Conservation (phyloP, 2,329 filamentous ascomycete species). For the Fusarium bactridioides region DNA sequence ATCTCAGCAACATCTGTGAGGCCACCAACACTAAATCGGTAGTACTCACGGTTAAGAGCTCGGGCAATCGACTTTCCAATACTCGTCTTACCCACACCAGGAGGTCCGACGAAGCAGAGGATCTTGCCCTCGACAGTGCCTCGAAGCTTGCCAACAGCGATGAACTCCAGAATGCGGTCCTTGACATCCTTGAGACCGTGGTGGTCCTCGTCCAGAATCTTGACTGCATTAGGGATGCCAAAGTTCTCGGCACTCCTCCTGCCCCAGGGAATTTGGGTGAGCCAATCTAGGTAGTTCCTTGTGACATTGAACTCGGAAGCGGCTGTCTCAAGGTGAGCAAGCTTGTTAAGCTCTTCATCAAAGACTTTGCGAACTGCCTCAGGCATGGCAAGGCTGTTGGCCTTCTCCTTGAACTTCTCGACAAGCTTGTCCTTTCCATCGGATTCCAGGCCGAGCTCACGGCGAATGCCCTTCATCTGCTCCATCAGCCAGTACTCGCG, state of each 20-base stretch:
- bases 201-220: constrained; percentile 93
- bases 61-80: constrained; percentile 98
- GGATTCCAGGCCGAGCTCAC: constrained; percentile 94
- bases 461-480: constrained; percentile 98
- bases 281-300: constrained; percentile 97
- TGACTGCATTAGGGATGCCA: constrained; percentile 88
- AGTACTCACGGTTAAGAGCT: constrained; percentile 94
- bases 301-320: constrained; percentile 99
- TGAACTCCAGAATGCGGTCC: constrained; percentile 97
- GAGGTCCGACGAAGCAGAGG: constrained; percentile 94
- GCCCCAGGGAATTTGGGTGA: constrained; percentile 98
- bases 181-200: constrained; percentile 98
- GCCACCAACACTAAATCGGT: constrained; percentile 96
- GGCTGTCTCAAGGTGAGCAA: constrained; percentile 92
- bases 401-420: constrained; percentile 97
- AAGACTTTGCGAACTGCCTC: constrained; percentile 97
- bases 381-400: constrained; percentile 92
- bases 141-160: constrained; percentile 94
- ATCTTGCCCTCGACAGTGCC: constrained; percentile 99
- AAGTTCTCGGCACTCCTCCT: constrained; percentile 97
- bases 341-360: constrained; percentile 97
- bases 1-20: constrained; percentile 98
- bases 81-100: constrained; percentile 97
- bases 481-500: constrained; percentile 99
- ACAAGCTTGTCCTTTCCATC: constrained; percentile 98